Evolutionary conservation across 768 basidiomycete species (phyloP).

Genomic region (Galerina sulciceps): DNA sequence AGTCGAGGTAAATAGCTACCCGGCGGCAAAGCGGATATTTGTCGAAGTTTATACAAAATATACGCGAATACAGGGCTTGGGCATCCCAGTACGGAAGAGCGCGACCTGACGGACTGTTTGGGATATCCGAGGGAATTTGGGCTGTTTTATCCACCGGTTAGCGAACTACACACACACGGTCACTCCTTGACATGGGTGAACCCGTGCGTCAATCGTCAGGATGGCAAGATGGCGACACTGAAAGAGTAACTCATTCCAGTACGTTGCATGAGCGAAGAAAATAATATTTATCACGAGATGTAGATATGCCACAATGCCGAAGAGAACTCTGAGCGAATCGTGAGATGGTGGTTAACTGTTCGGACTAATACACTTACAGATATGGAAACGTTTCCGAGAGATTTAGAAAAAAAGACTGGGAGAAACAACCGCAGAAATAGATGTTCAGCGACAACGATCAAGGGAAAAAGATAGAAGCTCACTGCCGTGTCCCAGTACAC

Average conservation of each 20-base stretch:
- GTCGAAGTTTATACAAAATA: background rate
- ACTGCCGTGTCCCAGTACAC: background rate
- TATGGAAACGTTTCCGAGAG: too few species aligned
- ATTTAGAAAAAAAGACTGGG: too few species aligned
- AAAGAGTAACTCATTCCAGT: constrained; percentile 1
- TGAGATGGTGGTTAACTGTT: background rate
- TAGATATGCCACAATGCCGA: constrained; percentile 21
- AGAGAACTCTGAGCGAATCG: constrained; percentile 14
- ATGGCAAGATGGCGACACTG: background rate
- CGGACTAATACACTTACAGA: too few species aligned
- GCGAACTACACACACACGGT: background rate
- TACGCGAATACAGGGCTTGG: background rate
- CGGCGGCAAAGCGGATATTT: constrained; percentile 5
- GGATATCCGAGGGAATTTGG: background rate
- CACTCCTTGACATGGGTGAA: constrained; percentile 9
- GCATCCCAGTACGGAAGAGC: background rate
- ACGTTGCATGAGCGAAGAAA: constrained; percentile 3
- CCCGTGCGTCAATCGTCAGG: background rate
- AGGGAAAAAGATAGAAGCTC: background rate
- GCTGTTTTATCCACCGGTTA: constrained; percentile 1
- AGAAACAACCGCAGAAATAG: background rate
- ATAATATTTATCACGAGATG: constrained; percentile 14
- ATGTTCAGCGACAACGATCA: background rate
- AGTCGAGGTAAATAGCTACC: background rate
- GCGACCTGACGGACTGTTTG: constrained; percentile 3